Percentiles rank a stretch among this genome's conserved stretches.
Evolutionary conservation across 176 grass and related monocot species (phyloP).

Genomic region (Chloris gayana): DNA sequence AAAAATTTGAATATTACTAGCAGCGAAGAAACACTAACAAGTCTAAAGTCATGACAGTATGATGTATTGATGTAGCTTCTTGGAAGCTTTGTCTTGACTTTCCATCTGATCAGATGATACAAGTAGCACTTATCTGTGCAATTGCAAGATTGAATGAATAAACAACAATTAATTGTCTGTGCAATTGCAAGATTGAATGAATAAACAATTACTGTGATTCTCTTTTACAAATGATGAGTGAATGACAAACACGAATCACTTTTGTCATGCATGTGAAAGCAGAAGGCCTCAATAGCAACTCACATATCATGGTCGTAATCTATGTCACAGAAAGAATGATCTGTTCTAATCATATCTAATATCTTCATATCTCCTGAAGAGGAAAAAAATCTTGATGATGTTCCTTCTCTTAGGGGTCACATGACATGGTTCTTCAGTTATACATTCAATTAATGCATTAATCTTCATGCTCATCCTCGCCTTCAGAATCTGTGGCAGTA

Average conservation of each 20-base stretch:
- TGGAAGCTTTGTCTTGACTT: slow-evolving; percentile 8
- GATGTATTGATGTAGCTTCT: background rate
- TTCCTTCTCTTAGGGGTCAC: slow-evolving; percentile 23
- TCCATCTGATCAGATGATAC: slow-evolving; percentile 17
- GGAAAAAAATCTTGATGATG: slow-evolving; percentile 2
- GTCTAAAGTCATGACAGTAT: background rate
- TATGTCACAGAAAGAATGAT: slow-evolving; percentile 37
- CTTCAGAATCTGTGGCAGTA: slow-evolving; percentile 88
- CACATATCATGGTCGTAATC: background rate
- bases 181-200: slow-evolving; percentile 22
- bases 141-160: slow-evolving; percentile 14
- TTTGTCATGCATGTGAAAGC: slow-evolving; percentile 19
- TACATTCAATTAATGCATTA: slow-evolving; percentile 25
- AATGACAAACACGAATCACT: slow-evolving; percentile 1
- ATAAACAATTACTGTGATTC: background rate
- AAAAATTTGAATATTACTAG: background rate
- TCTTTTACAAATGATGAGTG: slow-evolving; percentile 28
- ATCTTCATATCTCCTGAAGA: slow-evolving; percentile 25
- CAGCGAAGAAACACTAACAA: background rate
- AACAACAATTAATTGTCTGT: slow-evolving; percentile 21
- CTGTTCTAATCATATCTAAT: slow-evolving; percentile 33
- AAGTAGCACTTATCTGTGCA: slow-evolving; percentile 20
- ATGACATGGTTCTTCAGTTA: slow-evolving; percentile 32
- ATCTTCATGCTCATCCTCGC: slow-evolving; percentile 80
- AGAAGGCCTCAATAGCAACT: slow-evolving; percentile 22